These are phyloP conservation scores for Leucosporidium yakuticum DNA, from an alignment of 768 basidiomycete species.

Conservation along the genomic window DNA sequence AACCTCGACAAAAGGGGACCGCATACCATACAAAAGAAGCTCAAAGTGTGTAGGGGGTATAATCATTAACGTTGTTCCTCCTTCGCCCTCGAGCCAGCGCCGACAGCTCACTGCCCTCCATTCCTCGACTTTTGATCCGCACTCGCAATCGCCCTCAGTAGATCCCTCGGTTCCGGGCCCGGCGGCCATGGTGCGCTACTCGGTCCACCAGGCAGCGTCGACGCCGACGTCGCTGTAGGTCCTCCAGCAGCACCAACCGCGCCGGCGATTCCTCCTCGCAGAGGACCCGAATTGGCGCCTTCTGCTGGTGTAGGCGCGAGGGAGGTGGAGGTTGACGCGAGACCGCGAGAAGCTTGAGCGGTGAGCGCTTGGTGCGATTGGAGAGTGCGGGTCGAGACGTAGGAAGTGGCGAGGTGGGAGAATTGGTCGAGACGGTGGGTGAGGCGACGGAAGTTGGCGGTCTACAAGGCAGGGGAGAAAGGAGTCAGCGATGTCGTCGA, in stretches of 20 bases:
- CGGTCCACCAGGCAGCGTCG: background rate
- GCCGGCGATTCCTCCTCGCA: background rate
- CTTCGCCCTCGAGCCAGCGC: too few relatives aligned
- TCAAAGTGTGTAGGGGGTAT: background rate
- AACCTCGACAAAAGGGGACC: background rate
- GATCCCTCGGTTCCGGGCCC: background rate
- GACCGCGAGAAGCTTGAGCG: background rate
- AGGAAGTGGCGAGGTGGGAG: background rate
- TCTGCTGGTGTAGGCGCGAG: background rate
- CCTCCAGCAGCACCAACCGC: background rate
- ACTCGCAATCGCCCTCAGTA: conserved; percentile 3
- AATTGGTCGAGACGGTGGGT: background rate
- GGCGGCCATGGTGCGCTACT: background rate
- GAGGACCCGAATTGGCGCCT: background rate
- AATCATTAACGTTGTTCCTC: background rate
- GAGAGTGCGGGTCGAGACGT: background rate
- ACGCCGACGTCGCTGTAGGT: background rate
- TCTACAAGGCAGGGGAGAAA: background rate
- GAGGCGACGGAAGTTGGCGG: conserved; percentile 1
- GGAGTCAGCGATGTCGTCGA: background rate
- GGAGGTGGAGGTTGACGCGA: background rate
- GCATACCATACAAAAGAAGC: background rate
- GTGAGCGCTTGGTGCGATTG: conserved; percentile 4
- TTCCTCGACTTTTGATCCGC: conserved; percentile 5
- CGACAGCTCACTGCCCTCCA: background rate